These are phyloP conservation scores for Tricholoma hemisulphureum DNA, from an alignment of 768 basidiomycete genomes.

Conservation along the genomic window DNA sequence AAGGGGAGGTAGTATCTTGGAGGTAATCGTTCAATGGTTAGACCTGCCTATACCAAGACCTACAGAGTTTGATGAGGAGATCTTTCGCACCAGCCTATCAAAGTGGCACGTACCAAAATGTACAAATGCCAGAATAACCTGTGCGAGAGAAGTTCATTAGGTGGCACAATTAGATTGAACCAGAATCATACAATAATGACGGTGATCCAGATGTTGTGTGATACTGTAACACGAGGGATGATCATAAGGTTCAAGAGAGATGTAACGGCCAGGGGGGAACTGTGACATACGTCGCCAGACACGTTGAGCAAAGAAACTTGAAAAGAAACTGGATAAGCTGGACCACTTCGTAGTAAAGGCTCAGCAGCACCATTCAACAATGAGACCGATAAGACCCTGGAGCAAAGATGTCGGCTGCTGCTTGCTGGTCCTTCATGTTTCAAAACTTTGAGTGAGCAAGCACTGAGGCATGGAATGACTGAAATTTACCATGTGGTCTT, in stretches of 20 bases:
- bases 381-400: slow-evolving; percentile 48
- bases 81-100: background rate
- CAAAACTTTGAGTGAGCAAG: background rate
- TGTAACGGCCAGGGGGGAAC: background rate
- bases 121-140: slow-evolving; percentile 40
- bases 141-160: background rate
- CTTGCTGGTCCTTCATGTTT: slow-evolving; percentile 28
- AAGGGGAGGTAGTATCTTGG: background rate
- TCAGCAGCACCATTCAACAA: slow-evolving; percentile 42
- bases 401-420: background rate
- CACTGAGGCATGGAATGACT: background rate
- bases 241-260: background rate
- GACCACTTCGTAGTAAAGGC: background rate
- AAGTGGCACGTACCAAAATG: slow-evolving; percentile 40
- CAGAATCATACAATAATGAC: slow-evolving; percentile 37
- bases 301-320: slow-evolving; percentile 52
- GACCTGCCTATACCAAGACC: slow-evolving; percentile 42
- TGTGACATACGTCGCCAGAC: slow-evolving; percentile 50
- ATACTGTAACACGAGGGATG: slow-evolving; percentile 34
- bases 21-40: background rate
- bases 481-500: slow-evolving; percentile 40
- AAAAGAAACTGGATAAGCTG: background rate
- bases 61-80: slow-evolving; percentile 12
- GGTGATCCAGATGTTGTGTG: slow-evolving; percentile 40
- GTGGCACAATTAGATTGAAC: background rate